Percentiles rank a stretch among this genome's conserved stretches.
phyloP scores from a whole-genome alignment of 306 rosid species.

The Casuarina equisetifolia region DNA sequence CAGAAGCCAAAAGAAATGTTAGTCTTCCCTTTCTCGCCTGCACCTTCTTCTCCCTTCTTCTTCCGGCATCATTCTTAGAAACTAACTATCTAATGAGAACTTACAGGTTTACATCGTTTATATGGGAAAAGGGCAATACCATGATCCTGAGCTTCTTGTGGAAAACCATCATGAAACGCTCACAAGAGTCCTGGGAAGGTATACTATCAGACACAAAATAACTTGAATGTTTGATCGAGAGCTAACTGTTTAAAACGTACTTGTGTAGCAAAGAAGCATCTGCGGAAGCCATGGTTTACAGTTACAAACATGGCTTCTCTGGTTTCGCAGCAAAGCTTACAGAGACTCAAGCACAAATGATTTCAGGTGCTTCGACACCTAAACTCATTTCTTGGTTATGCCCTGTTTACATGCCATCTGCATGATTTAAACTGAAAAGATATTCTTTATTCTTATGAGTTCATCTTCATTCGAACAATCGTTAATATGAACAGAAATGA shows the following conservation, averaged over 20 bases:
- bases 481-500: not conserved
- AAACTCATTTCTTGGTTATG: not conserved
- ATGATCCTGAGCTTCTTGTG: slow-evolving; percentile 31
- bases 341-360: slow-evolving; percentile 32
- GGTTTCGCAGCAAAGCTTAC: slow-evolving; percentile 47
- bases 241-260: not conserved
- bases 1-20: slow-evolving; percentile 25
- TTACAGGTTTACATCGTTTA: slow-evolving; percentile 46
- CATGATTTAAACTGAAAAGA: not conserved
- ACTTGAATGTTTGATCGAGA: not conserved
- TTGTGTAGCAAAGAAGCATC: slow-evolving; percentile 35
- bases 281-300: slow-evolving; percentile 32
- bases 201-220: not conserved
- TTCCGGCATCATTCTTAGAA: not conserved
- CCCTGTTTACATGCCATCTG: not conserved
- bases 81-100: not conserved
- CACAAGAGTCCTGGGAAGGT: slow-evolving; percentile 40
- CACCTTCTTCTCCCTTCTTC: not conserved
- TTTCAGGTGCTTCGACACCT: slow-evolving; percentile 21
- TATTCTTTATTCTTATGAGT: not conserved
- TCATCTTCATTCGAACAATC: not conserved
- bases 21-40: not conserved
- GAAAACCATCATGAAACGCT: slow-evolving; percentile 41
- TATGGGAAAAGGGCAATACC: slow-evolving; percentile 36
- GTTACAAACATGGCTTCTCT: slow-evolving; percentile 42